Percentiles rank a stretch among this genome's conserved stretches.
These are phyloP conservation scores for Saccharum hybrid DNA, from an alignment of 202 grass and related monocot species.

Conservation along the genomic window DNA sequence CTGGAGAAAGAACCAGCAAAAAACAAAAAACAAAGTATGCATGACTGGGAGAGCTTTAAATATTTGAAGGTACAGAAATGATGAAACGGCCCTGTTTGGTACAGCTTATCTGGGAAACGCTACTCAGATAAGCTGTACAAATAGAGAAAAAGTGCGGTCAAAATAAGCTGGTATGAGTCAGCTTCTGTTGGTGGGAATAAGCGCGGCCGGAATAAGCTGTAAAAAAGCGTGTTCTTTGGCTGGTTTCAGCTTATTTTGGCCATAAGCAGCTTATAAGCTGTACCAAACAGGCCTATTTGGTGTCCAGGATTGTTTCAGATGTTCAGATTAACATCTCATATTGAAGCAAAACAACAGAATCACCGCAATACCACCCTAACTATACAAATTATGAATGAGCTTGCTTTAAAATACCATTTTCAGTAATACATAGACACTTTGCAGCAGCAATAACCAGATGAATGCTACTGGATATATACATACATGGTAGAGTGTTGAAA, in stretches of 20 bases:
- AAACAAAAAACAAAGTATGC: conserved; percentile 12
- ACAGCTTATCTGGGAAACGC: no score
- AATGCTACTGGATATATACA: conserved; percentile 39
- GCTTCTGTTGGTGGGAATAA: no score
- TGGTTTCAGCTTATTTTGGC: no score
- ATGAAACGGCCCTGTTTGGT: neutral
- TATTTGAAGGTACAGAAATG: conserved; percentile 31
- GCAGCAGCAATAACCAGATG: conserved; percentile 18
- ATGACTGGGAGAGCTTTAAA: conserved; percentile 29
- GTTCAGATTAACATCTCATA: conserved; percentile 16
- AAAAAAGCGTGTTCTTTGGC: no score
- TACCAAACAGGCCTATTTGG: neutral
- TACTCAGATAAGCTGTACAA: no score
- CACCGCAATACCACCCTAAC: neutral
- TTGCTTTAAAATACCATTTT: neutral
- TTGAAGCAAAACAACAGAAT: conserved; percentile 29
- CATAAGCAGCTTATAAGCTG: no score
- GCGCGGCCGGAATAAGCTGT: no score
- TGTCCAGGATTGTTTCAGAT: conserved; percentile 31
- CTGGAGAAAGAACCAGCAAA: conserved; percentile 32
- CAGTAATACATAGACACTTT: conserved; percentile 27
- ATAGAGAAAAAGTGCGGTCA: no score
- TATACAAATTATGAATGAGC: neutral
- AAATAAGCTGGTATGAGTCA: no score
- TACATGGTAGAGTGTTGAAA: conserved; percentile 96